Percentiles rank a stretch among this genome's conserved stretches.
Evolutionary conservation across 768 basidiomycete species (phyloP).

Genomic region (Cyclocybe aegerita): DNA sequence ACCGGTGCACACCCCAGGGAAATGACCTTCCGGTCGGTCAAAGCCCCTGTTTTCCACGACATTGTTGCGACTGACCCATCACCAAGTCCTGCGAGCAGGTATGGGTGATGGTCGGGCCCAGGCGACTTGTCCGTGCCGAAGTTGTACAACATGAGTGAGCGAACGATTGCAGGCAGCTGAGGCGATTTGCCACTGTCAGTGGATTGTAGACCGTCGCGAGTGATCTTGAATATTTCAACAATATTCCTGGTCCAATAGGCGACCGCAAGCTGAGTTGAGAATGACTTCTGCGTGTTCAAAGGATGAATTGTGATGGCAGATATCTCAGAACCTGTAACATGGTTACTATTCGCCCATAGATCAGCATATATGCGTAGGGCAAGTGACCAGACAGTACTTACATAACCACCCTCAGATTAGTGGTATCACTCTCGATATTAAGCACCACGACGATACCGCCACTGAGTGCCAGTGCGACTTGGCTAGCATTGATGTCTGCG

Average conservation of each 20-base stretch:
- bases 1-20: conserved; percentile 71
- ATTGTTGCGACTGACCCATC: conserved; percentile 72
- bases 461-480: conserved; percentile 60
- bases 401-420: conserved; percentile 15
- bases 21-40: conserved; percentile 54
- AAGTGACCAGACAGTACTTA: conserved; percentile 8
- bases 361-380: not conserved
- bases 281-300: conserved; percentile 44
- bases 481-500: conserved; percentile 68
- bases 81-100: conserved; percentile 71
- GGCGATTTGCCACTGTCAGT: conserved; percentile 25
- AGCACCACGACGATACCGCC: conserved; percentile 54
- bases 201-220: conserved; percentile 21
- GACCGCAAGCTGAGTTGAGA: conserved; percentile 53
- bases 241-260: conserved; percentile 74
- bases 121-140: conserved; percentile 47
- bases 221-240: conserved; percentile 53
- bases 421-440: conserved; percentile 38
- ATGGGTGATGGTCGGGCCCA: conserved; percentile 38
- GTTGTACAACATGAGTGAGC: conserved; percentile 53
- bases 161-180: conserved; percentile 40
- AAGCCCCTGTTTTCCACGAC: conserved; percentile 41
- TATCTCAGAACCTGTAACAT: conserved; percentile 44
- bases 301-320: conserved; percentile 70
- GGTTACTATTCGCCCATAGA: conserved; percentile 1